Evolutionary conservation across 202 grass and related monocot species (phyloP), one percentile per base, ranked within the genome.

Genomic region (Cymbopogon flexuosus): DNA sequence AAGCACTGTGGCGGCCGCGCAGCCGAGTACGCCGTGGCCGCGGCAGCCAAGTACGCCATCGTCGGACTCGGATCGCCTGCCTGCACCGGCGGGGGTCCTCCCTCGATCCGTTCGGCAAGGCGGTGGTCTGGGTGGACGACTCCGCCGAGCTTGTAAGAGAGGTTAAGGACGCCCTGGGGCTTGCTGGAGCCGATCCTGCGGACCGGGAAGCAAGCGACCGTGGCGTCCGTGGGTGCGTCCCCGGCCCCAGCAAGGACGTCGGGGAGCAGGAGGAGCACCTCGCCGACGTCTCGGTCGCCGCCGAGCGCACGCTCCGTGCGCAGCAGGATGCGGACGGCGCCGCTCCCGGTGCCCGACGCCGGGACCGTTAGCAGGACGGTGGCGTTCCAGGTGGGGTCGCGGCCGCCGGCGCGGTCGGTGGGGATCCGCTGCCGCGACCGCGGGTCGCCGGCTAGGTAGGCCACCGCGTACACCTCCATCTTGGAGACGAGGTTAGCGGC

Each of bases 381-480:
- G 23, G 85, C 75, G 79, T 88, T 86, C 94, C 91, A 97, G 72
- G 68, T 30, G 0, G 94, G 94, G 64, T 90, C 79, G 65, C 77
- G 76, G 10, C 87, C 91, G 70, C 89, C 88, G 18, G 77, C 37
- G 76, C 77, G 85, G 65, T 97, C 83, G 2, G 83, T 46, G 39
- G 78, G 37, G 14, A 88, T 68, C 40, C 87, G 87, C 70, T 92
- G 83, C 36, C 34, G 22, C 15, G 83, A 77, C 0, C 83, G 70
- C 22, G 82, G 79, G 43, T 97, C 89, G 37, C 85, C 83, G 68
- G 89, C 84, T 69, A 93, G 36, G 71, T 90, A 92, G 4, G 84
- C 87, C 10, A 90, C 70, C 16, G 77, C 89, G 70, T 93, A 97
- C 15, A 92, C 91, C 59, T 89, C 80, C 91, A 91, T 92, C 83